Percentiles rank a stretch among this genome's conserved stretches.
Evolutionary conservation across 108 stramenopile genomes (phyloP).

Genomic region (Cyclotella choctawhatcheeana): DNA sequence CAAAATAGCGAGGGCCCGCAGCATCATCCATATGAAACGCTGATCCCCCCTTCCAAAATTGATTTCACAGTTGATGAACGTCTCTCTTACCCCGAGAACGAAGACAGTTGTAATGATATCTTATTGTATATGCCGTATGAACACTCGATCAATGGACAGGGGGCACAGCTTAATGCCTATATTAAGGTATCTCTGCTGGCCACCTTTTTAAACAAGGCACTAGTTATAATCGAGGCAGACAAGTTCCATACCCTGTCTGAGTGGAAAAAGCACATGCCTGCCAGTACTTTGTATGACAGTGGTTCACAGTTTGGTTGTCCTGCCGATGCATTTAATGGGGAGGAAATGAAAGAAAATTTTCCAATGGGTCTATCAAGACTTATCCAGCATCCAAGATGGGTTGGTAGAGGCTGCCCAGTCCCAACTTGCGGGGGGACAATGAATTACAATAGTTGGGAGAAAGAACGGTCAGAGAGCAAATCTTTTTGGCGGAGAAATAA

Average conservation of each 20-base stretch:
- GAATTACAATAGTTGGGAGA: conserved; percentile 14
- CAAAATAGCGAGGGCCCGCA: not conserved
- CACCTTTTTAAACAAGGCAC: conserved; percentile 19
- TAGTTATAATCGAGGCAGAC: conserved; percentile 13
- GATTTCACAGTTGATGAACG: conserved; percentile 3
- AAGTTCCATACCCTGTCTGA: not conserved
- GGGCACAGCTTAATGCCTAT: conserved; percentile 20
- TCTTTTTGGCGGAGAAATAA: not conserved
- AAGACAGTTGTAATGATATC: conserved; percentile 23
- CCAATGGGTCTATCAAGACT: conserved; percentile 18
- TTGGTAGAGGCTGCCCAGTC: conserved; percentile 15
- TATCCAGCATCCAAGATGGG: conserved; percentile 26
- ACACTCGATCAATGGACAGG: conserved; percentile 15
- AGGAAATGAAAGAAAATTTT: conserved; percentile 3
- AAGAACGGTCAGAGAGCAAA: not conserved
- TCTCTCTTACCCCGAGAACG: not conserved
- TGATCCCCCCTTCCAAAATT: not conserved
- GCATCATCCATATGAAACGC: not conserved
- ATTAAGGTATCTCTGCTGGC: conserved; percentile 15
- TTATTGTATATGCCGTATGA: conserved; percentile 24
- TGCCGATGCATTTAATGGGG: conserved; percentile 17
- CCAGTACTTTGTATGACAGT: conserved; percentile 2
- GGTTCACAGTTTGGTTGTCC: conserved; percentile 35
- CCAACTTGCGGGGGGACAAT: conserved; percentile 22
- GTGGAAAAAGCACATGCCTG: not conserved